Evolutionary conservation across 345 rosid species (phyloP).

Genomic region (Boechera divaricarpa): DNA sequence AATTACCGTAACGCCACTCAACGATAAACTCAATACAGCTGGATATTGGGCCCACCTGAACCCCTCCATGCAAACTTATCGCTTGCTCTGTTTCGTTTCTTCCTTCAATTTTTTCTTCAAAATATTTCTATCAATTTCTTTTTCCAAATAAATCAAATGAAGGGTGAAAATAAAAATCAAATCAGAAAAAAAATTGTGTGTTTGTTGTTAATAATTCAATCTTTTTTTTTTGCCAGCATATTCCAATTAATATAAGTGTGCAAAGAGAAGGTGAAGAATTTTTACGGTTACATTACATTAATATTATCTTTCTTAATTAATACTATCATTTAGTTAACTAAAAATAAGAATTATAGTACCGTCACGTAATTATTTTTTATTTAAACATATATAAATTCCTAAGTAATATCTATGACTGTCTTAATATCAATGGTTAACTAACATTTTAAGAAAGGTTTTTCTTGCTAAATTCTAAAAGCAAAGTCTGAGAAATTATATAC

Average conservation of each 20-base stretch:
- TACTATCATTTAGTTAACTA: background rate
- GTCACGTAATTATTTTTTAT: background rate
- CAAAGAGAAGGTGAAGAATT: background rate
- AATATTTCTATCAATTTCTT: too few species aligned
- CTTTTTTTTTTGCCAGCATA: background rate
- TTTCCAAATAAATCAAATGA: too few species aligned
- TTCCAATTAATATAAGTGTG: background rate
- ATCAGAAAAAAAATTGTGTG: too few species aligned
- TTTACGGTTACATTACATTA: background rate
- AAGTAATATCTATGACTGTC: background rate
- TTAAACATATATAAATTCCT: background rate
- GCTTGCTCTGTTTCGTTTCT: slow-evolving; percentile 29
- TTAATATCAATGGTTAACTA: background rate
- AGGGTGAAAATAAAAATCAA: too few species aligned
- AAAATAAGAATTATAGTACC: background rate
- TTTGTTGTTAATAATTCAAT: too few species aligned
- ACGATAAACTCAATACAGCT: slow-evolving; percentile 42
- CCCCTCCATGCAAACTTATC: slow-evolving; percentile 47
- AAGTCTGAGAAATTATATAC: background rate
- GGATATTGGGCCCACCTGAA: slow-evolving; percentile 41
- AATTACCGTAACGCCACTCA: slow-evolving; percentile 43
- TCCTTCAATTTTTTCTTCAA: background rate
- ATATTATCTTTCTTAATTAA: background rate
- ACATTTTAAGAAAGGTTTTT: background rate
- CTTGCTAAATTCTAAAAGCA: background rate